phyloP scores from a whole-genome alignment of 495 filamentous ascomycete genomes.

The Parathielavia hyrcaniae region DNA sequence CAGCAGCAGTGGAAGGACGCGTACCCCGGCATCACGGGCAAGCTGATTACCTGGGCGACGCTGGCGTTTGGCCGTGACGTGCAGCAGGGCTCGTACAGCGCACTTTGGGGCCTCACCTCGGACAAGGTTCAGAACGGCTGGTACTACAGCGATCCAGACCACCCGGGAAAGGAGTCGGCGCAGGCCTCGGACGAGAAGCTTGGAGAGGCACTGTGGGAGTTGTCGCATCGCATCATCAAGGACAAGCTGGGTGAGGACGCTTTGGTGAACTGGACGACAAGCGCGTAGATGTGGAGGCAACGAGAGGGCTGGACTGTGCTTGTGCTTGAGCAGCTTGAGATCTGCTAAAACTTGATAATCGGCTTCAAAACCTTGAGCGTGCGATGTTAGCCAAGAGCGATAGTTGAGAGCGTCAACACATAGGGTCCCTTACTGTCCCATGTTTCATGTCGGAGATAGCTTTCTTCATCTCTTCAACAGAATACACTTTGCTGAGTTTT shows the following conservation, averaged over 20 bases:
- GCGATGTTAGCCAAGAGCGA: background rate
- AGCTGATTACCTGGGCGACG: slow-evolving; percentile 34
- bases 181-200: slow-evolving; percentile 40
- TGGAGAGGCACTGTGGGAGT: slow-evolving; percentile 39
- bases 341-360: slow-evolving; percentile 7
- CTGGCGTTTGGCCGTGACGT: slow-evolving; percentile 31
- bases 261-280: slow-evolving; percentile 32
- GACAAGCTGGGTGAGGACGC: slow-evolving; percentile 41
- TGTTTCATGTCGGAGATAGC: slow-evolving; percentile 38
- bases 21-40: slow-evolving; percentile 40
- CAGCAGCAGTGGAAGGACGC: slow-evolving; percentile 46
- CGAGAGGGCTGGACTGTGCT: too few relatives aligned
- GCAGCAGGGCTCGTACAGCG: slow-evolving; percentile 42
- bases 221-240: slow-evolving; percentile 39
- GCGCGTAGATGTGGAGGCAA: background rate
- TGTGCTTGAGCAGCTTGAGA: too few relatives aligned
- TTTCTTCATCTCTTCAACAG: slow-evolving; percentile 36
- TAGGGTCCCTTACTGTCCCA: slow-evolving; percentile 27
- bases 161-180: slow-evolving; percentile 30
- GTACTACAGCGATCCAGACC: slow-evolving; percentile 38
- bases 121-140: slow-evolving; percentile 41
- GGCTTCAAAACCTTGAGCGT: slow-evolving; percentile 12
- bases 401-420: background rate
- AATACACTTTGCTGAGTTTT: slow-evolving; percentile 40
- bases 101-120: slow-evolving; percentile 37